Evolutionary conservation across 176 grass and related monocot genomes (phyloP), one percentile per base, ranked within the genome.

Genomic region (Microstegium vimineum): DNA sequence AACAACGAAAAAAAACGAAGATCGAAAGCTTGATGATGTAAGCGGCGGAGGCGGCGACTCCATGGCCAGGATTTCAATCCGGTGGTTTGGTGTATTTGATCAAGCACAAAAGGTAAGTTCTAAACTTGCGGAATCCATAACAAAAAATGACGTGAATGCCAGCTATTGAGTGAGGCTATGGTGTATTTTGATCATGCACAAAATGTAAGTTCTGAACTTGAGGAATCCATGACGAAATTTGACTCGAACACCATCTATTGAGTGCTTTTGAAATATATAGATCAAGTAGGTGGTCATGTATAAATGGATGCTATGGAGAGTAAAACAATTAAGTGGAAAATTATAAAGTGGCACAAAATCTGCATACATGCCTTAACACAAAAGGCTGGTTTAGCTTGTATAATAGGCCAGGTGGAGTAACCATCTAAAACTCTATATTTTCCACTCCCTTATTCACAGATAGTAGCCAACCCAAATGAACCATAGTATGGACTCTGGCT

Each of bases 91-190:
- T 57, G 54, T 57, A 57, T 25, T 57, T 60, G 49, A 52, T 60
- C 13, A 23, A 62, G 60, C 26, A 23, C 10, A 27, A 28, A 62
- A 62, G 11, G 11, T 28, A 62, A 62, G 23, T 61, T 62, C 59
- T 30, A 30, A 62, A 41, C 18, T 77, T 77, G 57, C 30, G 23
- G 9, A 61, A 62, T 28, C 17, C 25, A 30, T 28, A 2, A 30
- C 8, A 4, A 15, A 62, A 28, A 62, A 17, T 28, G 54, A 77
- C 14, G 2, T 1, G 8, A 30, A 10, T 2, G 18, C 25, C 8
- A 25, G 41, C 25, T 61, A 78, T 78, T 28, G 42, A 28, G 75
- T 78, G 76, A n/a, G n/a, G n/a, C n/a, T n/a, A n/a, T 52, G n/a
- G 22, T 57, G 54, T 57, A 57, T 25, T 57, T 60, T n/a, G 49